phyloP scores from a whole-genome alignment of 352 stramenopile genomes.

The Globisporangium parvum region DNA sequence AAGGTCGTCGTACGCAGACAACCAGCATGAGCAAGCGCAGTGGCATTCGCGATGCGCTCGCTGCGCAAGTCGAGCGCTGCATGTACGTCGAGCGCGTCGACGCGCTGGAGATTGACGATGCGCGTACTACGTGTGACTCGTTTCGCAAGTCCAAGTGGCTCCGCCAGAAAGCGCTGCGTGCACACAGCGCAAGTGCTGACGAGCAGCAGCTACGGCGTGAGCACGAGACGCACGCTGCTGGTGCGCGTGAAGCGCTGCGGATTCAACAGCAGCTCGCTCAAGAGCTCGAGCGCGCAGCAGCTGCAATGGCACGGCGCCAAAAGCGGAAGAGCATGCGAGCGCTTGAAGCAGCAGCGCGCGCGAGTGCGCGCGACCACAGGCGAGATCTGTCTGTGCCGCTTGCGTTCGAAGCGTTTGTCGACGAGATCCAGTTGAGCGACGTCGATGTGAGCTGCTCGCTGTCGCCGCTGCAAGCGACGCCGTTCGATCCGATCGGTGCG shows the following conservation, averaged over 20 bases:
- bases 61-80: slow-evolving; percentile 34
- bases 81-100: slow-evolving; percentile 31
- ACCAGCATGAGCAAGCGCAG: slow-evolving; percentile 7
- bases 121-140: slow-evolving; percentile 25
- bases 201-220: background rate
- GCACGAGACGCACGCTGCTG: background rate
- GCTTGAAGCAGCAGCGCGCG: slow-evolving; percentile 7
- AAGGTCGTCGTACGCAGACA: background rate
- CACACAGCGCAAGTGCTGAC: background rate
- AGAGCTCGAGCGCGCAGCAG: slow-evolving; percentile 12
- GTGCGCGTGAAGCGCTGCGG: background rate
- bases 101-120: slow-evolving; percentile 2
- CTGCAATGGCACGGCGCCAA: background rate
- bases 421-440: slow-evolving; percentile 25
- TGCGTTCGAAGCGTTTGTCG: slow-evolving; percentile 25
- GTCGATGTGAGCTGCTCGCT: slow-evolving; percentile 19
- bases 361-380: slow-evolving; percentile 5
- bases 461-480: slow-evolving; percentile 9
- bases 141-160: slow-evolving; percentile 43
- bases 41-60: slow-evolving; percentile 12
- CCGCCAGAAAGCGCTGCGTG: slow-evolving; percentile 18
- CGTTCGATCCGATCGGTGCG: slow-evolving; percentile 29
- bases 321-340: background rate
- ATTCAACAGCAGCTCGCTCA: slow-evolving; percentile 12
- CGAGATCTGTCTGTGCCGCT: slow-evolving; percentile 8